Evolutionary conservation across 768 basidiomycete genomes (phyloP), one percentile per base, ranked within the genome.

Genomic region (Leccinum broughii): DNA sequence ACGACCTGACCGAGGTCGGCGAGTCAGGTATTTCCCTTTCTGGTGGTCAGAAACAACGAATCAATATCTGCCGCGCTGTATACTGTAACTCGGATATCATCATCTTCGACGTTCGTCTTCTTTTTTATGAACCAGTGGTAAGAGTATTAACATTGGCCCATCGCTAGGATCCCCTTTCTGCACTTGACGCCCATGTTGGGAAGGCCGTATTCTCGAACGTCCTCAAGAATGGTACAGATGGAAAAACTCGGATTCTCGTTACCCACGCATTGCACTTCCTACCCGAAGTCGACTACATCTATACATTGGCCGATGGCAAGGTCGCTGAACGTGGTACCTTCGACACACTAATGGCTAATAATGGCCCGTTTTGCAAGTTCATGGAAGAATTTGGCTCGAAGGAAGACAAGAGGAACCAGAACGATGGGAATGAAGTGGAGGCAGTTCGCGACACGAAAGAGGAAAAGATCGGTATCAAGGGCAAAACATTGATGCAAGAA

Each of bases 151-250:
- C 46, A 11, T 55, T n/a, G 34, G 15, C 17, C 48, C 49, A 2
- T 50, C 10, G 2, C 17, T 8, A 87, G 84, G 93, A 94, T 66
- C 92, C 92, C 6, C 77, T 94, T 4, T 48, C 89, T n/a, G 93
- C 93, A 22, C 82, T 97, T 11, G 95, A 98, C 69, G 93, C 93
- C 6, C 93, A 95, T 68, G 93, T 96, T 54, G 94, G 93, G 44
- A 91, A 90, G 72, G 82, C 85, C 3, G 86, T 95, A 17, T 94
- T 95, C 77, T 84, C 90, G 68, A 88, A 95, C 59, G 89, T 93
- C 10, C 81, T 96, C 53, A 80, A 85, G 58, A 83, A 85, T 56
- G 82, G 79, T 15, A 77, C 84, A 14, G 69, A 77, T 5, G 83
- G 80, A 46, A 93, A 92, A 72, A 96, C 95, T 9, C 83, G 92